phyloP scores from a whole-genome alignment of 805 yeast species.

The Candida caryicola region DNA sequence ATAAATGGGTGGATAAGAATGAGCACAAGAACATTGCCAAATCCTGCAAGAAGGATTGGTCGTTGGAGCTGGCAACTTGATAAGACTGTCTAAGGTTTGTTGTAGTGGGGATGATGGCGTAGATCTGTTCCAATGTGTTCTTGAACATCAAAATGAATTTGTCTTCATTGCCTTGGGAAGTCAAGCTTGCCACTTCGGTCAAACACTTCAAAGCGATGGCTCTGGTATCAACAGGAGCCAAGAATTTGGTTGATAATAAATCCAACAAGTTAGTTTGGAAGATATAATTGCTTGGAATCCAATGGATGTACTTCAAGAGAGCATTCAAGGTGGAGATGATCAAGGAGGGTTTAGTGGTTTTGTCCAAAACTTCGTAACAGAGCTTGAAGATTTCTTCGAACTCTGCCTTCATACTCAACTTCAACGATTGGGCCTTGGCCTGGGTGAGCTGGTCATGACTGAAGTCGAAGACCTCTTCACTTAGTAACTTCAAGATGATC shows the following conservation, averaged over 20 bases:
- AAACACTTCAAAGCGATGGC: conserved; percentile 85
- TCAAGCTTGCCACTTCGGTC: conserved; percentile 81
- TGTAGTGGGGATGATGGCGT: conserved; percentile 64
- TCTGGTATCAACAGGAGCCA: conserved; percentile 76
- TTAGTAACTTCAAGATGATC: conserved; percentile 81
- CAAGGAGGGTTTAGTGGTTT: conserved; percentile 79
- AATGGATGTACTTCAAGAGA: conserved; percentile 78
- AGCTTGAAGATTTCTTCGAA: conserved; percentile 90
- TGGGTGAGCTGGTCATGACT: conserved; percentile 97
- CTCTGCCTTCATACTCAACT: conserved; percentile 81
- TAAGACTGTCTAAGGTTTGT: conserved; percentile 73
- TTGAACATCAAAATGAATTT: conserved; percentile 70
- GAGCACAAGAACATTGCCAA: conserved; percentile 90
- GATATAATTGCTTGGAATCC: conserved; percentile 90
- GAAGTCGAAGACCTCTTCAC: conserved; percentile 95
- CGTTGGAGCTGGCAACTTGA: conserved; percentile 69
- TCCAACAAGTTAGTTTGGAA: conserved; percentile 82
- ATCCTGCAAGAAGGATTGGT: conserved; percentile 93
- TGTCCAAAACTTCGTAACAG: conserved; percentile 90
- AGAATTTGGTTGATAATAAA: conserved; percentile 69
- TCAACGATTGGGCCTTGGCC: conserved; percentile 83
- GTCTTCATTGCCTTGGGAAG: conserved; percentile 48
- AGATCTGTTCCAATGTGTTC: conserved; percentile 67
- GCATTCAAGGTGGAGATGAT: conserved; percentile 82
- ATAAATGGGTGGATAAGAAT: conserved; percentile 71